Base-by-base conservation (phyloP, 257 asterid species). In the Rauvolfia tetraphylla region DNA sequence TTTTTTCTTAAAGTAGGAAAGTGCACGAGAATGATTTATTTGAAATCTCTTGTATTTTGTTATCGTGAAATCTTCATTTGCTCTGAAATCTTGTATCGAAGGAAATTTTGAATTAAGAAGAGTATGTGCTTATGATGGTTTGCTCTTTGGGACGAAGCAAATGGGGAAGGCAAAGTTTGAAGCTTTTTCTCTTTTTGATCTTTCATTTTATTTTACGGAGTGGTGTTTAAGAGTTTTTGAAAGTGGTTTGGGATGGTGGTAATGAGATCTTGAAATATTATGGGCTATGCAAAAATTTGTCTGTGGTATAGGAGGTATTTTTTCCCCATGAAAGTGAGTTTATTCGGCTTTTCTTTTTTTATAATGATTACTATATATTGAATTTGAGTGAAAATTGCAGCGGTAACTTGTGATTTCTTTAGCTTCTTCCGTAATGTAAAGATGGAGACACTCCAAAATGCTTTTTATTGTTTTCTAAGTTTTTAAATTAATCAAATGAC, bases 1-100 rank as follows among this genome's bases (percentile, higher is more conserved):
- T 25, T 39, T 2, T 42, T 42, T 27, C 34, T 31, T 67, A 22
- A 31, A 25, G 34, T 51, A 27, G 38, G 48, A 38, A 62, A 10
- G 49, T 8, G 34, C 72, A 81, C 71, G 61, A 22, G 46, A 33
- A 63, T 54, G 80, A 68, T 65, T 80, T 66, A 12, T 68, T 41
- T 8, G 48, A 9, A 12, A 59, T 20, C 8, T 49, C 15, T 51
- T 1, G 29, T 42, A 14, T 46, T 75, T 17, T 41, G 72, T 15
- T 9, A 20, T 56, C n/a, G 46, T 56, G 53, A 12, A 5, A 18
- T 75, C 5, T 25, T 7, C 51, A 46, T 46, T 46, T 46, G 51
- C 14, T 46, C 10, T 46, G 51, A 11, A 11, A 46, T 46, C 51
- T 46, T 46, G 51, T 46, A 6, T 46, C 2, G 10, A 11, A 11